Evolutionary conservation across 2,329 filamentous ascomycete genomes (phyloP).

Genomic region (Exophiala aquamarina): DNA sequence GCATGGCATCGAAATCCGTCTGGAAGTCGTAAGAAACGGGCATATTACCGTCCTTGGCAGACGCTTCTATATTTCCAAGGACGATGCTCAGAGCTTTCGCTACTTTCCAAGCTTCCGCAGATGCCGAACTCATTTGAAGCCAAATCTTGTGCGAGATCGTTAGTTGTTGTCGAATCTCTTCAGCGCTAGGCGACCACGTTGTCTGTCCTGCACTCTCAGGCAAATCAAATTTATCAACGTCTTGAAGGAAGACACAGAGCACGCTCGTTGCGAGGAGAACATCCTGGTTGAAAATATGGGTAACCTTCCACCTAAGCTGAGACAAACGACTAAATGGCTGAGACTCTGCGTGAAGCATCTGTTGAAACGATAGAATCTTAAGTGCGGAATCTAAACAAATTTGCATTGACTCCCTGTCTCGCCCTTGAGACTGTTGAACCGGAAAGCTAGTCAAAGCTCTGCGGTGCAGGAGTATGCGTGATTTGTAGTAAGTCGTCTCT

Average conservation of each 20-base stretch:
- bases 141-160: constrained; percentile 31
- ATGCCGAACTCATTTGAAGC: constrained; percentile 31
- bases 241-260: constrained; percentile 32
- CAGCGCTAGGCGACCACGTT: constrained; percentile 27
- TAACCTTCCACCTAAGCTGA: constrained; percentile 31
- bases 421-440: constrained; percentile 27
- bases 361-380: constrained; percentile 31
- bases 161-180: constrained; percentile 30
- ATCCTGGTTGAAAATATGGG: constrained; percentile 31
- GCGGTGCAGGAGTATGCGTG: constrained; percentile 30
- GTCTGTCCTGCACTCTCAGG: constrained; percentile 27
- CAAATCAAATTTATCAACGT: constrained; percentile 29
- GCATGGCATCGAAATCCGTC: constrained; percentile 29
- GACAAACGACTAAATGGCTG: constrained; percentile 31
- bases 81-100: constrained; percentile 33
- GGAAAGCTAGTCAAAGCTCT: constrained; percentile 29
- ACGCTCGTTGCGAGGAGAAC: constrained; percentile 31
- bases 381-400: constrained; percentile 31
- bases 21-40: constrained; percentile 30
- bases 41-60: constrained; percentile 24
- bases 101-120: constrained; percentile 31
- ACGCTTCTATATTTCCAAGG: constrained; percentile 30
- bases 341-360: constrained; percentile 32
- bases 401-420: constrained; percentile 27
- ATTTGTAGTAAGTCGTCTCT: constrained; percentile 31